Evolutionary conservation across 2,329 filamentous ascomycete species (phyloP).

Genomic region (Ilyonectria sp.): DNA sequence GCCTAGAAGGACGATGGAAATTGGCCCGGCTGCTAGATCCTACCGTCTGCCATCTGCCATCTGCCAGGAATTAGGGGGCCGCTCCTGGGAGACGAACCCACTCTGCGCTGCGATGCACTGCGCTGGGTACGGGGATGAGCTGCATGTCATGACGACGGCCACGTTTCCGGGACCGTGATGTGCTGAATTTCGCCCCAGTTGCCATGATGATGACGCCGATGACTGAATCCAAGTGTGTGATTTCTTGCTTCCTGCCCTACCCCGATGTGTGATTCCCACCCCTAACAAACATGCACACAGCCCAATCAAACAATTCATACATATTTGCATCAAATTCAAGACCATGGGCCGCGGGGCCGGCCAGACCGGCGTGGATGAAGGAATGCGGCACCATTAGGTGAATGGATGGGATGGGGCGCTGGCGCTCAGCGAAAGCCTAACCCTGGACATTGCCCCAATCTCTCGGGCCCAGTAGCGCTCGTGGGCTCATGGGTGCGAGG

Average conservation of each 20-base stretch:
- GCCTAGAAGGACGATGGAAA: slow-evolving; percentile 42
- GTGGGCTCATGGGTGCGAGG: slow-evolving; percentile 31
- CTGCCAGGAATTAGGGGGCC: slow-evolving; percentile 16
- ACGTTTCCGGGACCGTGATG: slow-evolving; percentile 38
- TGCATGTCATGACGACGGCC: slow-evolving; percentile 46
- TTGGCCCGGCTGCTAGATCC: slow-evolving; percentile 36
- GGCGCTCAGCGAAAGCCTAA: slow-evolving; percentile 3
- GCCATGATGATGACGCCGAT: slow-evolving; percentile 34
- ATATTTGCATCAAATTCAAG: slow-evolving; percentile 17
- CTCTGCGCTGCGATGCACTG: slow-evolving; percentile 32
- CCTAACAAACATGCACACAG: slow-evolving; percentile 21
- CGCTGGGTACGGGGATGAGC: slow-evolving; percentile 34
- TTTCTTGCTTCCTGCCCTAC: slow-evolving; percentile 22
- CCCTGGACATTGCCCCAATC: slow-evolving; percentile 42
- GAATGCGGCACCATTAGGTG: slow-evolving; percentile 22
- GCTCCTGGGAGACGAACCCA: slow-evolving; percentile 30
- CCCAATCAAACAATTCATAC: slow-evolving; percentile 14
- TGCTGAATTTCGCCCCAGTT: slow-evolving; percentile 26
- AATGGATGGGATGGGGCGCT: slow-evolving; percentile 17
- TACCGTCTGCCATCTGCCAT: slow-evolving; percentile 16
- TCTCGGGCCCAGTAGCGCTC: slow-evolving; percentile 38
- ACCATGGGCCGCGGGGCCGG: slow-evolving; percentile 8
- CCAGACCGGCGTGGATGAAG: slow-evolving; percentile 11
- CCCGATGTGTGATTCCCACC: slow-evolving; percentile 28
- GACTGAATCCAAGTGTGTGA: slow-evolving; percentile 24